Evolutionary conservation across 768 basidiomycete species (phyloP).

Genomic region (Amylocystis lapponica): DNA sequence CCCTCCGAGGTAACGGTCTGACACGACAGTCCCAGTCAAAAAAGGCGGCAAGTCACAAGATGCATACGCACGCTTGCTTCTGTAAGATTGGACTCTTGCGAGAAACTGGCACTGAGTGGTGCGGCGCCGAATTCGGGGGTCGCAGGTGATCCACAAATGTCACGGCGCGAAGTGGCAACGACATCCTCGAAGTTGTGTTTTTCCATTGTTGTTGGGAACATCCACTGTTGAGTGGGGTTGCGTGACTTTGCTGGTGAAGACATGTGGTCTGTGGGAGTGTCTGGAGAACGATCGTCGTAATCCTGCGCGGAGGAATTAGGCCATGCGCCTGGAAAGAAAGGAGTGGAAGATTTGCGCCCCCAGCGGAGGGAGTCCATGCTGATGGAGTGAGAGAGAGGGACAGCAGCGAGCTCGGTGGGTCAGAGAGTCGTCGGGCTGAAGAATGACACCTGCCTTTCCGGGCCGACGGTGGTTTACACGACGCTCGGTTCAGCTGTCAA

Average conservation of each 20-base stretch:
- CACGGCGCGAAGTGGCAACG: too few species aligned
- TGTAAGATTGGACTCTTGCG: neutral
- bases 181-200: neutral
- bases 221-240: neutral
- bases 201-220: neutral
- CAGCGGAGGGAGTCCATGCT: constrained; percentile 1
- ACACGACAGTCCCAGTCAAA: too few species aligned
- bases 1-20: constrained; percentile 5
- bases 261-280: neutral
- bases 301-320: constrained; percentile 25
- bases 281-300: constrained; percentile 12
- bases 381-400: neutral
- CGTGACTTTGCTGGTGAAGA: neutral
- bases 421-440: neutral
- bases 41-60: neutral
- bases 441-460: constrained; percentile 11
- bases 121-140: neutral
- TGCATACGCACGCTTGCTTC: neutral
- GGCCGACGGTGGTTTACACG: neutral
- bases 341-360: constrained; percentile 19
- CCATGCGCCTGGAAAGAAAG: constrained; percentile 44
- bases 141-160: too few species aligned
- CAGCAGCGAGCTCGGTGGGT: too few species aligned
- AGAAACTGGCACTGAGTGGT: constrained; percentile 1
- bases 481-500: too few species aligned